Base-by-base conservation (phyloP, 2,329 filamentous ascomycete species). In the Dothistroma septosporum region DNA sequence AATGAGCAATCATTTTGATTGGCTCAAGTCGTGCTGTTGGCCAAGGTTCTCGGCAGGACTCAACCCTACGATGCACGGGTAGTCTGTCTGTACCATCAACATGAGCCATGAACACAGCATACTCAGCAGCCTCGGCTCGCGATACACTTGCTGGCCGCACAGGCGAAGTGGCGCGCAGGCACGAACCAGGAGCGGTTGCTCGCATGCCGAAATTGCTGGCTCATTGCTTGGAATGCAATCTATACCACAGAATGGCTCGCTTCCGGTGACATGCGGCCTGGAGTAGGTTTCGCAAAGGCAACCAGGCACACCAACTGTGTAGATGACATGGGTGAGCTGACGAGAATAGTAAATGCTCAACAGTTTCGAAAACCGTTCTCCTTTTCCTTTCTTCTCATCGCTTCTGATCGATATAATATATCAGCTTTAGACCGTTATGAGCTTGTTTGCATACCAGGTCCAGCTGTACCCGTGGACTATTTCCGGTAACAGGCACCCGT, bases 381-480 rank as follows among this genome's bases (percentile, higher is more conserved):
- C n/a, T 24, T 12, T 53, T 53, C 5, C 47, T 50, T 28, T 28
- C 47, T 53, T 53, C 31, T 10, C 24, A 28, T 21, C 24, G 35
- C 50, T 21, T 19, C 16, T 44, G 14, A 19, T n/a, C 28, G 6
- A 35, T 19, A 35, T 19, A 35, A 6, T 31, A 14, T 6, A 35
- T 6, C 50, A 32, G 4, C 28, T 32, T 35, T 35, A 44, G 41
- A 44, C 31, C 55, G 55, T 46, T 24, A 57, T 57, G 55, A 57
- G 22, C 55, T 49, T 49, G 31, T 49, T 57, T 28, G 55, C 44
- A 24, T 49, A 50, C 46, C 41, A 57, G 35, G 46, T 50, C 31
- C 55, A 57, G 44, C 55, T 33, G 21, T 57, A 49, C 32, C 46
- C 41, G 31, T 57, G 55, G 55, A 49, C 37, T 21, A 32, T 57